Evolutionary conservation across 768 basidiomycete genomes (phyloP).

Genomic region (Pisolithus tinctorius): DNA sequence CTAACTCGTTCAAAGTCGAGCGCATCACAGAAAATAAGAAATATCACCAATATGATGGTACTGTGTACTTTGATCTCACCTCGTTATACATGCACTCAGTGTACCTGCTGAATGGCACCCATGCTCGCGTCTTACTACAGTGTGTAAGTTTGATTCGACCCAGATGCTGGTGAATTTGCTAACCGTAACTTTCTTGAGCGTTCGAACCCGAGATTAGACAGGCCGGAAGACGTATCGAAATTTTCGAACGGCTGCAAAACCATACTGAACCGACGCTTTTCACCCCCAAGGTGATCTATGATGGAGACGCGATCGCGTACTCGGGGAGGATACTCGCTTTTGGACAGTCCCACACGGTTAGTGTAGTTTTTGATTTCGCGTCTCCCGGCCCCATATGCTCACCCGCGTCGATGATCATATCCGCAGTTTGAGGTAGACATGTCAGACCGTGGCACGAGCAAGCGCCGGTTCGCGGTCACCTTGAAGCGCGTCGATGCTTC

Average conservation of each 20-base stretch:
- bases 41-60: conserved; percentile 31
- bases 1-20: conserved; percentile 28
- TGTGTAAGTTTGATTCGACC: conserved; percentile 17
- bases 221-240: conserved; percentile 22
- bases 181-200: conserved; percentile 6
- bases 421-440: conserved; percentile 32
- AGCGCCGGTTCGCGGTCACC: conserved; percentile 26
- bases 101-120: neutral
- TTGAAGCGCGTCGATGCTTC: conserved; percentile 35
- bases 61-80: conserved; percentile 4
- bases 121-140: conserved; percentile 8
- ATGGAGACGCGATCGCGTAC: conserved; percentile 39
- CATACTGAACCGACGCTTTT: conserved; percentile 29
- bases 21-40: conserved; percentile 15
- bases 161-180: no score
- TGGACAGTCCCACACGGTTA: conserved; percentile 25
- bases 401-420: neutral
- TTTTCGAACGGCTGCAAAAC: conserved; percentile 32
- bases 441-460: conserved; percentile 16
- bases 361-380: conserved; percentile 2
- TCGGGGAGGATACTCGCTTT: conserved; percentile 26
- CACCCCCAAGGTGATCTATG: conserved; percentile 39
- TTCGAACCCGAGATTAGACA: conserved; percentile 8
- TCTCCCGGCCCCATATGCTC: neutral
- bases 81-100: conserved; percentile 1